Percentiles rank a stretch among this genome's conserved stretches.
Conservation (phyloP, 176 grass and related monocot genomes). For the Lolium multiflorum region DNA sequence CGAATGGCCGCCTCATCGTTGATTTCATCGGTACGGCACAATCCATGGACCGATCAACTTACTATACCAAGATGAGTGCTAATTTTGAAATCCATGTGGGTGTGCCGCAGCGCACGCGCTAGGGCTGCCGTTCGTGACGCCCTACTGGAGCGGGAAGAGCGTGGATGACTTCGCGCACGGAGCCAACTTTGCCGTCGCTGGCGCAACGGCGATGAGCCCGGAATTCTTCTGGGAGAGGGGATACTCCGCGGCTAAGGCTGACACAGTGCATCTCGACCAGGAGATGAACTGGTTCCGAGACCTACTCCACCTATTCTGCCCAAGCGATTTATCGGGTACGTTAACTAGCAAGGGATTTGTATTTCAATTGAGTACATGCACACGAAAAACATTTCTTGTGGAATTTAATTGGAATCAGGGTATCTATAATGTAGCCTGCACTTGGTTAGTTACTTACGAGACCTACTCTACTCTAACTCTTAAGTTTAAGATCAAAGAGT, state of each 20-base stretch:
- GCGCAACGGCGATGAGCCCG: constrained; percentile 61
- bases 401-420: too few relatives aligned
- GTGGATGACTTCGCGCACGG: constrained; percentile 56
- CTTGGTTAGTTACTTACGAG: too few relatives aligned
- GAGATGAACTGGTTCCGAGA: constrained; percentile 79
- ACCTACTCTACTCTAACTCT: too few relatives aligned
- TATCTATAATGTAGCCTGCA: too few relatives aligned
- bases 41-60: too few relatives aligned
- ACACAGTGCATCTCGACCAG: constrained; percentile 52
- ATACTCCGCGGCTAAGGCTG: neutral
- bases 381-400: too few relatives aligned
- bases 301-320: constrained; percentile 44
- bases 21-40: constrained; percentile 55
- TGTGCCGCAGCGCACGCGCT: constrained; percentile 47
- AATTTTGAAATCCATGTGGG: neutral
- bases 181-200: constrained; percentile 78
- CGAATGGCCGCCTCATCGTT: constrained; percentile 52
- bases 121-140: constrained; percentile 48
- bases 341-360: too few relatives aligned
- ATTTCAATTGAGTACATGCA: too few relatives aligned
- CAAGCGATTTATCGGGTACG: constrained; percentile 30
- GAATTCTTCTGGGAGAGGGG: too few relatives aligned
- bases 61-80: neutral
- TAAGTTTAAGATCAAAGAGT: too few relatives aligned
- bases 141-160: constrained; percentile 52